Percentiles rank a stretch among this genome's conserved stretches.
Conservation (phyloP, 2,329 filamentous ascomycete genomes). For the Cyphellophora europaea region DNA sequence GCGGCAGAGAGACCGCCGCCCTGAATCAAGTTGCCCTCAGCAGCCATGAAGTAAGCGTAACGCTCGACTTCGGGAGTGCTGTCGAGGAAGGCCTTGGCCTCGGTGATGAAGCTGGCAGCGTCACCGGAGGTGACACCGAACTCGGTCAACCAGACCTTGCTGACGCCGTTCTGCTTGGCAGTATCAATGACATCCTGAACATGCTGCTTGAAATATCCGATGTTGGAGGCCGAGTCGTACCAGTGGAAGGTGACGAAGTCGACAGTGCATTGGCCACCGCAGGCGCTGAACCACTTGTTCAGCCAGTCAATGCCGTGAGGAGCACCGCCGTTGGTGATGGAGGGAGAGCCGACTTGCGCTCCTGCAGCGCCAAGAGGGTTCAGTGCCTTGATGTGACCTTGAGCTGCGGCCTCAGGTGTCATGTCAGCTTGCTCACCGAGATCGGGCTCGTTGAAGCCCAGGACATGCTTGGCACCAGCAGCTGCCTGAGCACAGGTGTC, state of each 20-base stretch:
- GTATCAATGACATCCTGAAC: slow-evolving; percentile 26
- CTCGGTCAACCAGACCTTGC: slow-evolving; percentile 38
- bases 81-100: slow-evolving; percentile 32
- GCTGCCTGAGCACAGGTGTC: slow-evolving; percentile 24
- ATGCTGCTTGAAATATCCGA: slow-evolving; percentile 28
- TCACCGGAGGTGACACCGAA: slow-evolving; percentile 26
- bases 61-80: slow-evolving; percentile 26
- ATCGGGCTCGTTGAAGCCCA: slow-evolving; percentile 41
- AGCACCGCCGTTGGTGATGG: slow-evolving; percentile 28
- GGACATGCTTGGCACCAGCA: slow-evolving; percentile 25
- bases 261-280: slow-evolving; percentile 27
- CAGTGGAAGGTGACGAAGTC: slow-evolving; percentile 36
- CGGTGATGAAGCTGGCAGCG: slow-evolving; percentile 25
- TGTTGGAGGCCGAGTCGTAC: slow-evolving; percentile 26
- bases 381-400: slow-evolving; percentile 28
- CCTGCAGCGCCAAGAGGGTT: slow-evolving; percentile 23
- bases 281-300: slow-evolving; percentile 28
- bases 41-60: slow-evolving; percentile 33
- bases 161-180: slow-evolving; percentile 24
- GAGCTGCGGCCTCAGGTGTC: slow-evolving; percentile 26
- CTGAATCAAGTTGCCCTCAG: slow-evolving; percentile 24
- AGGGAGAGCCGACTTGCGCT: slow-evolving; percentile 33
- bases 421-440: slow-evolving; percentile 28
- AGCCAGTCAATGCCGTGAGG: slow-evolving; percentile 31
- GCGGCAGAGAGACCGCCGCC: slow-evolving; percentile 13